Conservation (phyloP, 805 yeast species). For the Wickerhamomyces pijperi region DNA sequence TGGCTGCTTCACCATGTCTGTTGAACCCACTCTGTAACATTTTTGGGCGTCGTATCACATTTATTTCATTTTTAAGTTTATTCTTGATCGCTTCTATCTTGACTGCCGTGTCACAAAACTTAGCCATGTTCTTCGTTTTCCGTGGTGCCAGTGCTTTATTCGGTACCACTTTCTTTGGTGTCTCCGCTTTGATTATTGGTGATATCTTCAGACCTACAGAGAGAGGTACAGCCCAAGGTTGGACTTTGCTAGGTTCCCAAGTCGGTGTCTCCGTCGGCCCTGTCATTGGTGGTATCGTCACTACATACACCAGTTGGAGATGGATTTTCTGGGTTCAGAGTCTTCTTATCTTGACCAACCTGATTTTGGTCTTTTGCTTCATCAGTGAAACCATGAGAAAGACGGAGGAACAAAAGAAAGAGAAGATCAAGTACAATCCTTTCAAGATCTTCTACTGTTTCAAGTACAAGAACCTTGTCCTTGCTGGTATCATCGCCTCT, state of each 20-base stretch:
- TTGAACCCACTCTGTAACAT: slow-evolving; percentile 39
- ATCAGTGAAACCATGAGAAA: slow-evolving; percentile 32
- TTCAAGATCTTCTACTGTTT: slow-evolving; percentile 31
- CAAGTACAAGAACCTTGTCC: slow-evolving; percentile 29
- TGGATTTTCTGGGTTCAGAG: slow-evolving; percentile 39
- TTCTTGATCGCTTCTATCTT: slow-evolving; percentile 20
- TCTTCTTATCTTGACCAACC: slow-evolving; percentile 28
- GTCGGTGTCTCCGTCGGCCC: slow-evolving; percentile 45
- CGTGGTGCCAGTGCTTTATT: slow-evolving; percentile 38
- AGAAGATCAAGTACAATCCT: slow-evolving; percentile 31
- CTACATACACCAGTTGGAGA: slow-evolving; percentile 41
- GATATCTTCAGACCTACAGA: slow-evolving; percentile 39
- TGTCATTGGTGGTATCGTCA: slow-evolving; percentile 39
- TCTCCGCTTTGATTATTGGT: slow-evolving; percentile 40
- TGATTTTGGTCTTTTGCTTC: slow-evolving; percentile 25
- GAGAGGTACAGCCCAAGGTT: slow-evolving; percentile 41
- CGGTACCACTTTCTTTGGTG: slow-evolving; percentile 44
- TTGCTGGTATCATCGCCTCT: slow-evolving; percentile 31
- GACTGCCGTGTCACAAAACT: slow-evolving; percentile 36
- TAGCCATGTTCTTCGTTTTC: slow-evolving; percentile 44
- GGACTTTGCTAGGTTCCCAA: slow-evolving; percentile 38
- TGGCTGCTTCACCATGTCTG: slow-evolving; percentile 42
- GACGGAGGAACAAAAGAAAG: slow-evolving; percentile 3
- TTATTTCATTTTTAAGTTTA: slow-evolving; percentile 29
- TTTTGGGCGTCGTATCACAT: slow-evolving; percentile 37